Conservation (phyloP, 164 flowering plant species). For the Cinnamomum micranthum region DNA sequence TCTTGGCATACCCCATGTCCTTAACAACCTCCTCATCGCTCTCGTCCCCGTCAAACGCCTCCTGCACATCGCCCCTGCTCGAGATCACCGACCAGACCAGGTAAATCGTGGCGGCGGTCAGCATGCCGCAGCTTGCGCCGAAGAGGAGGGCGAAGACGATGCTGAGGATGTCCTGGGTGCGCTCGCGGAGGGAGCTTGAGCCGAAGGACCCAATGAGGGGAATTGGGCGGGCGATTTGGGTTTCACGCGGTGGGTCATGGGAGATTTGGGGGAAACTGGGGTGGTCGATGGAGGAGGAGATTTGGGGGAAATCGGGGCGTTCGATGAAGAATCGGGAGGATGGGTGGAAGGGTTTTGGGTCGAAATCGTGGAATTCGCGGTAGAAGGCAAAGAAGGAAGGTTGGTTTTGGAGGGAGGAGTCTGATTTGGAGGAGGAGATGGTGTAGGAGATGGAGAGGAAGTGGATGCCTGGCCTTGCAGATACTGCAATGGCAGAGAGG, state of each 20-base stretch:
- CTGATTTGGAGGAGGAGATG: slow-evolving; percentile 18
- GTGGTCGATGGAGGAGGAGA: background rate
- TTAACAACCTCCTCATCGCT: slow-evolving; percentile 18
- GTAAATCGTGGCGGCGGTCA: slow-evolving; percentile 48
- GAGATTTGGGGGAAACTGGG: slow-evolving; percentile 6
- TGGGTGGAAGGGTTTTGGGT: slow-evolving; percentile 7
- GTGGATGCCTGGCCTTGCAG: slow-evolving; percentile 40
- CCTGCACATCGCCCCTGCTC: slow-evolving; percentile 18
- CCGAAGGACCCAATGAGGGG: background rate
- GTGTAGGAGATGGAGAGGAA: slow-evolving; percentile 37
- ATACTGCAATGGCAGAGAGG: slow-evolving; percentile 19
- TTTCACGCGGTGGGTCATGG: background rate
- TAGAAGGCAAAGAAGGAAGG: slow-evolving; percentile 14
- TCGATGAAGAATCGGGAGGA: slow-evolving; percentile 11
- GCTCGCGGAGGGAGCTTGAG: slow-evolving; percentile 32
- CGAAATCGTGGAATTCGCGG: slow-evolving; percentile 16
- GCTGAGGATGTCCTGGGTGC: slow-evolving; percentile 45
- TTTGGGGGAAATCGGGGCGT: background rate
- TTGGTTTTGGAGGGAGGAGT: slow-evolving; percentile 2
- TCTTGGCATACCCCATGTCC: slow-evolving; percentile 29
- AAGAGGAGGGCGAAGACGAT: slow-evolving; percentile 46
- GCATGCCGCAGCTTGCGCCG: slow-evolving; percentile 53
- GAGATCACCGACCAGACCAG: slow-evolving; percentile 42
- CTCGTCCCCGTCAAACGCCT: slow-evolving; percentile 6
- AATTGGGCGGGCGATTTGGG: background rate